Evolutionary conservation across 768 basidiomycete species (phyloP).

Genomic region (Pleurotus cornucopiae): DNA sequence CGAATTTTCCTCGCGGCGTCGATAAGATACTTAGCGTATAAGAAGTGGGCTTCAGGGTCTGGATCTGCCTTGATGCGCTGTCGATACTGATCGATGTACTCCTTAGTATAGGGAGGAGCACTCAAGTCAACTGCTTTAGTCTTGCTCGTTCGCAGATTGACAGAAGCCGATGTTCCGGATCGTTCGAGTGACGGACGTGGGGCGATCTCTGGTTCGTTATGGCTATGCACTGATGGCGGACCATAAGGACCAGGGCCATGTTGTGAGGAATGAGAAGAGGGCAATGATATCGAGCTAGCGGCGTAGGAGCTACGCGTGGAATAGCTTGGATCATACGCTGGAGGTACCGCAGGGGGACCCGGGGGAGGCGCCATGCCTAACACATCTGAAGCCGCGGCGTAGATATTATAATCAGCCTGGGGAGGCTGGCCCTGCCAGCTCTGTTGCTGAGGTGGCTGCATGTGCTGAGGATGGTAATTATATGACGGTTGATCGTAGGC

Average conservation of each 20-base stretch:
- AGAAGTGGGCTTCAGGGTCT: conserved; percentile 96
- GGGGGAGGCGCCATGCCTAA: conserved; percentile 73
- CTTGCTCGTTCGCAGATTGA: conserved; percentile 55
- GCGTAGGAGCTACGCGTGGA: conserved; percentile 12
- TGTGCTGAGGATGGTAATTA: conserved; percentile 11
- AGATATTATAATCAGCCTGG: conserved; percentile 51
- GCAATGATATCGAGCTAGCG: conserved; percentile 21
- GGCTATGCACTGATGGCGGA: conserved; percentile 16
- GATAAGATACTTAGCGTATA: conserved; percentile 98
- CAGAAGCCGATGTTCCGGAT: conserved; percentile 52
- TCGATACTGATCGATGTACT: conserved; percentile 97
- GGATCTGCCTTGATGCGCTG: conserved; percentile 96
- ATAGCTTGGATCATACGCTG: conserved; percentile 22
- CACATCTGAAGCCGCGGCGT: conserved; percentile 76
- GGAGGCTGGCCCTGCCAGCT: conserved; percentile 14
- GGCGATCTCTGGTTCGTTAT: conserved; percentile 48
- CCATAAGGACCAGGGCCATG: conserved; percentile 15
- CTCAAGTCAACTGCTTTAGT: conserved; percentile 80
- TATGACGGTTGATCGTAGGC: conserved; percentile 13
- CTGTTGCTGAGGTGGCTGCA: conserved; percentile 15
- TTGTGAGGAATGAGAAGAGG: conserved; percentile 26
- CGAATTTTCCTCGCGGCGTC: conserved; percentile 95
- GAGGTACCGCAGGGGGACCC: conserved; percentile 20
- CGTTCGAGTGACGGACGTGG: conserved; percentile 54
- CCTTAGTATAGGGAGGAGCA: conserved; percentile 87